Base-by-base conservation (phyloP, 176 grass and related monocot species). In the Triticum monococcum region DNA sequence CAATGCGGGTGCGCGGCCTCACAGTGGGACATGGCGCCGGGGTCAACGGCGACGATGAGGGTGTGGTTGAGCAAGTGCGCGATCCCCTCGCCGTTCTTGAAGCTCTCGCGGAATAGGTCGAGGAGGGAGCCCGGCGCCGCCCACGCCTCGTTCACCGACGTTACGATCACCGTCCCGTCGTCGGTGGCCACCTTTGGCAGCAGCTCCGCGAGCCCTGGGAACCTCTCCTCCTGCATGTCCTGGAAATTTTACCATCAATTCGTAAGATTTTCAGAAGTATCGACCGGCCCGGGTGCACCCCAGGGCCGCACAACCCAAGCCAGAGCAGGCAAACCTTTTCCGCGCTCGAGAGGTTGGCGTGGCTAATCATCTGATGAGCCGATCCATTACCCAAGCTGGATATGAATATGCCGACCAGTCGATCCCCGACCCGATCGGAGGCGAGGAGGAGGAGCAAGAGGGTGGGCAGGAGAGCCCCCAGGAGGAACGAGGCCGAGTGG, bases 131-230 rank as follows among this genome's bases (percentile, higher is more conserved):
- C 45, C 1, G 86, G 83, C 25, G 81, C 65, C 67, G 90, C 87
- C 84, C 92, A 93, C 57, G 89, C 92, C 69, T 90, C 89, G 79
- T 93, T 93, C 50, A 90, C 82, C 46, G 89, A 81, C 38, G 92
- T 93, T 68, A 93, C 48, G 50, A 93, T 86, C 70, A 93, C 92
- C 20, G 92, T 93, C 41, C 54, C 62, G 75, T 63, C 56, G 7
- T 59, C 20, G 18, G 56, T 59, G 17, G 56, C 56, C 20, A 59
- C 56, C 56, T 22, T 59, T 7, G 20, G 6, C 20, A 59, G 56
- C 18, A 59, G 56, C 56, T 59, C 56, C 3, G 56, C 56, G 56
- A 59, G 56, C 18, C 56, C 56, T 9, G 18, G 56, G 20, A 59
- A 59, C 22, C 7, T 22, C 20, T 59, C 56, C 56, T 59, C 56